A percentile compares a stretch with the other conserved stretches of the same genome.
Conservation (phyloP, 2,329 filamentous ascomycete genomes). For the Metarhizium robertsii region DNA sequence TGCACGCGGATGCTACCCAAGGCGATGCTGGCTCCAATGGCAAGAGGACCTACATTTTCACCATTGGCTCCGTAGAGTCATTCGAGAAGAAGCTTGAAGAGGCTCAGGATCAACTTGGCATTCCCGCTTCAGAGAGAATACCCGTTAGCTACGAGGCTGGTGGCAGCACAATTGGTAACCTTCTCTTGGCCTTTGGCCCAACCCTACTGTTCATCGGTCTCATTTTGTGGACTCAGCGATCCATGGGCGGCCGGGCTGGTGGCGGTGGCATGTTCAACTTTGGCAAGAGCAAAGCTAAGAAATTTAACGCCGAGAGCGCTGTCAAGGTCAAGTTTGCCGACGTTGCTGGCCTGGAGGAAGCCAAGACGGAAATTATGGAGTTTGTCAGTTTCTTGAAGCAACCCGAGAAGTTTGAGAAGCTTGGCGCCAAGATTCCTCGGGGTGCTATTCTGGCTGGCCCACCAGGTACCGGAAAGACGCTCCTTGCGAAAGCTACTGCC, state of each 20-base stretch:
- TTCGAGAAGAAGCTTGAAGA: constrained; percentile 86
- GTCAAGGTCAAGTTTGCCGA: constrained; percentile 96
- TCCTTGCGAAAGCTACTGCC: constrained; percentile 93
- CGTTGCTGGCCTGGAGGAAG: constrained; percentile 96
- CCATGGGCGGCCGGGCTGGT: constrained; percentile 57
- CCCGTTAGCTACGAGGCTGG: constrained; percentile 82
- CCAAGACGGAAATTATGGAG: constrained; percentile 97
- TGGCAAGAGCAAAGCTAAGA: constrained; percentile 89
- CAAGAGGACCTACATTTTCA: constrained; percentile 67
- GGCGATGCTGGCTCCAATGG: constrained; percentile 21
- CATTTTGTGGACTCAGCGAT: constrained; percentile 68
- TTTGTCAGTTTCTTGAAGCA: constrained; percentile 96
- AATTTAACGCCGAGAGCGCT: constrained; percentile 94
- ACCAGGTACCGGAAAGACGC: constrained; percentile 94
- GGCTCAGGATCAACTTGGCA: constrained; percentile 78
- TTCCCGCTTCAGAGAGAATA: constrained; percentile 81
- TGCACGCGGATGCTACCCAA: constrained; percentile 62
- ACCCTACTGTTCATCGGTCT: constrained; percentile 79
- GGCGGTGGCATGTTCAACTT: constrained; percentile 87
- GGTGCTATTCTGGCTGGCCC: constrained; percentile 96
- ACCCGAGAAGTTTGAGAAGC: constrained; percentile 81
- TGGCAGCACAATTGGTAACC: constrained; percentile 61
- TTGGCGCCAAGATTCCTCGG: constrained; percentile 95
- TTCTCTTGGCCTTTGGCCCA: constrained; percentile 73
- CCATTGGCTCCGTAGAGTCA: constrained; percentile 85